phyloP scores from a whole-genome alignment of 495 filamentous ascomycete species.

The Entonaema liquescens region DNA sequence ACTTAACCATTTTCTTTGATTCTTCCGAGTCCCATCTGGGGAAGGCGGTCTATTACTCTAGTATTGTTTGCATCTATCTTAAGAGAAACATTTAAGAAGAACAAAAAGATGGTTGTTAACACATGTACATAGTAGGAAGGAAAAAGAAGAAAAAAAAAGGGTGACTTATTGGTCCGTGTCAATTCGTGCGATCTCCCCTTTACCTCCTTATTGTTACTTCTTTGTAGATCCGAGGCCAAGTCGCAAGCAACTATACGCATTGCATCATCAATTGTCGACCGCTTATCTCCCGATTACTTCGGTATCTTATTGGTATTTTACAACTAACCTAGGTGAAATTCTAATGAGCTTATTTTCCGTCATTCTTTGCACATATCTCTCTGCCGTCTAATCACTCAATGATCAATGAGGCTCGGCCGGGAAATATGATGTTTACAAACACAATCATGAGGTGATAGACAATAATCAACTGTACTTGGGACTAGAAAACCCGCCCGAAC shows the following conservation, averaged over 20 bases:
- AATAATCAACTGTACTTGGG: constrained; percentile 4
- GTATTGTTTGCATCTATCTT: constrained; percentile 24
- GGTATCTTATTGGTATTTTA: background rate
- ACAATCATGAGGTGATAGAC: constrained; percentile 34
- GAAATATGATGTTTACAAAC: constrained; percentile 19
- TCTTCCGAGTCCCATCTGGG: constrained; percentile 38
- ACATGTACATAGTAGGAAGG: too few species aligned
- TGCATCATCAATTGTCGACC: constrained; percentile 37
- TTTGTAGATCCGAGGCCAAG: constrained; percentile 27
- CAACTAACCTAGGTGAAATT: constrained; percentile 8
- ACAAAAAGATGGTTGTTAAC: background rate
- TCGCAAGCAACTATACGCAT: constrained; percentile 36
- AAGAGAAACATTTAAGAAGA: constrained; percentile 2
- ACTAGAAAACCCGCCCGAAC: constrained; percentile 8
- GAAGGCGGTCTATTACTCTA: constrained; percentile 31
- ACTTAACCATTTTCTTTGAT: constrained; percentile 35
- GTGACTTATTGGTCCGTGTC: background rate
- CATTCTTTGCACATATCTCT: constrained; percentile 26
- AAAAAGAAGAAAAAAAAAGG: constrained; percentile 17
- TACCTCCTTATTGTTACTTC: constrained; percentile 11
- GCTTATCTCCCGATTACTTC: constrained; percentile 14
- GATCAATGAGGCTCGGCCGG: constrained; percentile 14
- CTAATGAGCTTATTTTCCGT: constrained; percentile 36
- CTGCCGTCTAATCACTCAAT: constrained; percentile 8
- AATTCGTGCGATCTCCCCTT: background rate